phyloP scores from a whole-genome alignment of 2,329 filamentous ascomycete genomes.

The Fusarium pininemorale region DNA sequence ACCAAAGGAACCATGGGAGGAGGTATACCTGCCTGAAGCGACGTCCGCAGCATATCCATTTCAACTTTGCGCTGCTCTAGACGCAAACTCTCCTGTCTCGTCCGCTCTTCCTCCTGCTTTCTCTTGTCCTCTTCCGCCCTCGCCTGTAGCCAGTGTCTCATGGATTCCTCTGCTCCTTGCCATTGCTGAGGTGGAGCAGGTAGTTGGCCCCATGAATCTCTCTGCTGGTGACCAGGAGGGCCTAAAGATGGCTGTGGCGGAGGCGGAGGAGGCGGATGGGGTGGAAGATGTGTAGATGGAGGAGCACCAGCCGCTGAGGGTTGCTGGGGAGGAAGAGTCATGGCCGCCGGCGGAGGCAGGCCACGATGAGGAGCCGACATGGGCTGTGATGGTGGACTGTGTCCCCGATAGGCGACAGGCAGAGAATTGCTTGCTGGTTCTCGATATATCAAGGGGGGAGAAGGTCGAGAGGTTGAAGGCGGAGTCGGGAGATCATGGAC shows the following conservation, averaged over 20 bases:
- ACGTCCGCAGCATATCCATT: conserved; percentile 75
- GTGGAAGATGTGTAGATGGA: conserved; percentile 43
- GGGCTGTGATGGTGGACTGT: conserved; percentile 60
- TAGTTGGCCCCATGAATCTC: conserved; percentile 60
- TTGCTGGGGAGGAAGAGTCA: conserved; percentile 65
- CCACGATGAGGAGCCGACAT: conserved; percentile 78
- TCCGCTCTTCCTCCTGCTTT: conserved; percentile 78
- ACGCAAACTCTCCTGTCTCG: conserved; percentile 69
- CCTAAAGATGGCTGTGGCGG: conserved; percentile 42
- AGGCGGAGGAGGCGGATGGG: conserved; percentile 42
- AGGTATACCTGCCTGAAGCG: conserved; percentile 74
- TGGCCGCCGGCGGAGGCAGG: conserved; percentile 73
- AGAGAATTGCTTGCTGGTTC: conserved; percentile 56
- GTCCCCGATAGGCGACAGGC: conserved; percentile 52
- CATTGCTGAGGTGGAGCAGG: conserved; percentile 73
- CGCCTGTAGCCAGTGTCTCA: conserved; percentile 75
- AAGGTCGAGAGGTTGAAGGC: conserved; percentile 63
- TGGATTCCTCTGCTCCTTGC: conserved; percentile 74
- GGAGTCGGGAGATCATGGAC: conserved; percentile 71
- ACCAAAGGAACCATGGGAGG: conserved; percentile 79
- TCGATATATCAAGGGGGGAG: conserved; percentile 62
- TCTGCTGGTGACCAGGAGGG: conserved; percentile 44
- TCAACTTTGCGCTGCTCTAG: conserved; percentile 79
- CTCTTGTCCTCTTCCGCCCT: conserved; percentile 78
- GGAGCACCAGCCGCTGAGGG: conserved; percentile 45